Conservation (phyloP, 148 eudicot species). For the Nepenthes gracilis region DNA sequence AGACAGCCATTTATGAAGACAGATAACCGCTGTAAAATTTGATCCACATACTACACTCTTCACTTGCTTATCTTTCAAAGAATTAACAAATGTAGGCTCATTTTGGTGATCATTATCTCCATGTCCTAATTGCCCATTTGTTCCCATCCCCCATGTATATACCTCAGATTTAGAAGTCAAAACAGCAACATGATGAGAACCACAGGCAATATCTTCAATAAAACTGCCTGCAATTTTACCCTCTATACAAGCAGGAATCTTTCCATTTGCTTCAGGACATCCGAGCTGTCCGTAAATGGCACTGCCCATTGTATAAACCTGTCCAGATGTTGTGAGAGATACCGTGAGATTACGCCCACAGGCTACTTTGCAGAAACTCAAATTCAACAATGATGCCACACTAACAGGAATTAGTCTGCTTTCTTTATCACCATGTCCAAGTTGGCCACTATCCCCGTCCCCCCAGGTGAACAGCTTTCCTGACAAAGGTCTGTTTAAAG, state of each 20-base stretch:
- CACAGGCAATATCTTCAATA: constrained; percentile 77
- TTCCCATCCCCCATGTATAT: constrained; percentile 93
- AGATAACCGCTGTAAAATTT: constrained; percentile 64
- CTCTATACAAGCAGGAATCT: constrained; percentile 34
- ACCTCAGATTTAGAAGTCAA: constrained; percentile 70
- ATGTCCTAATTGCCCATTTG: constrained; percentile 80
- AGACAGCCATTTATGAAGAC: constrained; percentile 65
- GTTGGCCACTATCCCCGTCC: constrained; percentile 72
- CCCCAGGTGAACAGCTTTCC: constrained; percentile 92
- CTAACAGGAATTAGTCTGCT: constrained; percentile 45
- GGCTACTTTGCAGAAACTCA: constrained; percentile 47
- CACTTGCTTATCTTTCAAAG: constrained; percentile 67
- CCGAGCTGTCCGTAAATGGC: constrained; percentile 52
- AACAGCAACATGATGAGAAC: constrained; percentile 77
- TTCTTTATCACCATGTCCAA: constrained; percentile 74
- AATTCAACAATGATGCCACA: constrained; percentile 29
- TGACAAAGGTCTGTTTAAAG: constrained; percentile 20
- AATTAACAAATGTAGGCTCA: constrained; percentile 52
- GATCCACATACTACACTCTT: constrained; percentile 73
- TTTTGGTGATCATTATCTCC: constrained; percentile 56
- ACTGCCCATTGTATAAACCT: constrained; percentile 69
- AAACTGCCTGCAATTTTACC: constrained; percentile 36
- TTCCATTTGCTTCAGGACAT: constrained; percentile 39
- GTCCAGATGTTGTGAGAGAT: constrained; percentile 54
- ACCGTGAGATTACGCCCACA: constrained; percentile 65